Evolutionary conservation across 208 protist species (phyloP).

Genomic region (Trypanosoma boissoni): DNA sequence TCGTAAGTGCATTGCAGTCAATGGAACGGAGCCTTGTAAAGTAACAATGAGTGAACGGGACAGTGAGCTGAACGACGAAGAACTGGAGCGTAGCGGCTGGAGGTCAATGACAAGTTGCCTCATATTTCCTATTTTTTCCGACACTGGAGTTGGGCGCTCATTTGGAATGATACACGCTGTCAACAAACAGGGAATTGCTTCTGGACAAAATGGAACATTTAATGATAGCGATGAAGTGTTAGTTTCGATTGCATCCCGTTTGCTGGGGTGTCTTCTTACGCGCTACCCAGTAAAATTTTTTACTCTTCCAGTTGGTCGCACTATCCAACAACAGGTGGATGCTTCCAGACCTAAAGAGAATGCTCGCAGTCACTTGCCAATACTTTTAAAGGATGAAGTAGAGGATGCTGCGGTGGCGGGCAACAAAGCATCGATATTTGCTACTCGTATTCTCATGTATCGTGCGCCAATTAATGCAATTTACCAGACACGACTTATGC

Average conservation of each 20-base stretch:
- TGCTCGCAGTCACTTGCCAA: slow-evolving; percentile 47
- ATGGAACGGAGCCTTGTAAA: slow-evolving; percentile 42
- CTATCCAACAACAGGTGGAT: slow-evolving; percentile 37
- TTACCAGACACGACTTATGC: slow-evolving; percentile 56
- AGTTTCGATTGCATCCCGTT: slow-evolving; percentile 39
- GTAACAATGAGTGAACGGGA: slow-evolving; percentile 29
- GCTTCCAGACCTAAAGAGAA: slow-evolving; percentile 21
- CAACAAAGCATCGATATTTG: slow-evolving; percentile 42
- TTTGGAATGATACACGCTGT: slow-evolving; percentile 87
- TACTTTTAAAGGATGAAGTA: slow-evolving; percentile 49
- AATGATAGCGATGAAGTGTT: slow-evolving; percentile 64
- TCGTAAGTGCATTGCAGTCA: slow-evolving; percentile 67
- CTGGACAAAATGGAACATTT: slow-evolving; percentile 14
- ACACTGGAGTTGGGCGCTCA: slow-evolving; percentile 26
- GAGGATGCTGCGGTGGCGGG: slow-evolving; percentile 60
- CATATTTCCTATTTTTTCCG: slow-evolving; percentile 72
- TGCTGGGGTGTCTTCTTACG: slow-evolving; percentile 70
- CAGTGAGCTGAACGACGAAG: slow-evolving; percentile 29
- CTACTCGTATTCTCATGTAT: slow-evolving; percentile 49
- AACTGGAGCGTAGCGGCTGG: slow-evolving; percentile 43
- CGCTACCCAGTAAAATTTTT: slow-evolving; percentile 72
- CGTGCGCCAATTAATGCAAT: slow-evolving; percentile 70
- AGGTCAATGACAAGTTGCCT: slow-evolving; percentile 81
- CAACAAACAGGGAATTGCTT: slow-evolving; percentile 62
- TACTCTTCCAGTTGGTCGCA: slow-evolving; percentile 38